These are phyloP conservation scores for Hemileccinum rubropunctum DNA, from an alignment of 768 basidiomycete species.

Conservation along the genomic window DNA sequence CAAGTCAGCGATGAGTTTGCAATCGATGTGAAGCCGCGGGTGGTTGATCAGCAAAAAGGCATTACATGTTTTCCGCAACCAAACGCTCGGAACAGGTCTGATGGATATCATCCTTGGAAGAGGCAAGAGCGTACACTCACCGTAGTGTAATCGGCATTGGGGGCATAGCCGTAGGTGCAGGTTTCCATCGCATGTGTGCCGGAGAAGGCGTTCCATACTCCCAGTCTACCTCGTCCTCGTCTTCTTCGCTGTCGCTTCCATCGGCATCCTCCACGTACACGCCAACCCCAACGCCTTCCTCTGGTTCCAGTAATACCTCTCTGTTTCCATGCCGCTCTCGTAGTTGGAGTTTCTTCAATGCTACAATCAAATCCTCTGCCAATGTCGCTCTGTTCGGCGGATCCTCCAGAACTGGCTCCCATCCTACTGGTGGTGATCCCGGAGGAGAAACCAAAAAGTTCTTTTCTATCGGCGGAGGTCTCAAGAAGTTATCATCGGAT, in stretches of 20 bases:
- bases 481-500: slow-evolving; percentile 40
- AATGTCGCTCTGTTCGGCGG: slow-evolving; percentile 82
- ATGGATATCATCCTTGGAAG: slow-evolving; percentile 56
- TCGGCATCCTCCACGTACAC: slow-evolving; percentile 80
- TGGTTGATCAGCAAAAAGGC: slow-evolving; percentile 44
- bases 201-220: slow-evolving; percentile 51
- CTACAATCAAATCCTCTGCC: slow-evolving; percentile 83
- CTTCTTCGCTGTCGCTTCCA: slow-evolving; percentile 28
- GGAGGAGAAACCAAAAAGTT: slow-evolving; percentile 99
- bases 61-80: slow-evolving; percentile 61
- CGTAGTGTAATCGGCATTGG: slow-evolving; percentile 36
- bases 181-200: slow-evolving; percentile 49
- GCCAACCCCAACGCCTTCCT: slow-evolving; percentile 68
- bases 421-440: slow-evolving; percentile 94
- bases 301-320: slow-evolving; percentile 65
- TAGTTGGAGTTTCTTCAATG: slow-evolving; percentile 68
- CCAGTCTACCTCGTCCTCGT: slow-evolving; percentile 47
- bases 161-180: slow-evolving; percentile 55
- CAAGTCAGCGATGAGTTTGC: slow-evolving; percentile 7
- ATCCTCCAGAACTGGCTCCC: slow-evolving; percentile 90
- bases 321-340: slow-evolving; percentile 38
- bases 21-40: not conserved
- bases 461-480: slow-evolving; percentile 78
- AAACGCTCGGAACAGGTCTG: slow-evolving; percentile 77
- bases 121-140: slow-evolving; percentile 20